Conservation (phyloP, 129 eudicot species). For the Pittosporum tobira region DNA sequence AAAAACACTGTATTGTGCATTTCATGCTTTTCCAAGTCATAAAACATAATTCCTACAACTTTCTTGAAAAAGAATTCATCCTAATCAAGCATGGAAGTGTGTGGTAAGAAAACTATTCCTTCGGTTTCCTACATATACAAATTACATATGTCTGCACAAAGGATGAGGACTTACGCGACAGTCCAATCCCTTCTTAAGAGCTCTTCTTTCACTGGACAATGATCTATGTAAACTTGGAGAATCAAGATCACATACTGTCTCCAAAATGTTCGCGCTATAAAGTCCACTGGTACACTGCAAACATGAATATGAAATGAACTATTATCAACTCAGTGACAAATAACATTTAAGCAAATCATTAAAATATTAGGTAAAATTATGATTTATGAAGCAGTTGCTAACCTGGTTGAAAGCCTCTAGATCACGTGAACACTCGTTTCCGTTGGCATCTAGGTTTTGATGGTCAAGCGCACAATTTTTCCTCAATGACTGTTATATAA, state of each 20-base stretch:
- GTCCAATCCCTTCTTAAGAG: not conserved
- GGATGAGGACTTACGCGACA: conserved; percentile 31
- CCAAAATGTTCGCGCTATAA: conserved; percentile 16
- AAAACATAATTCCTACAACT: no score
- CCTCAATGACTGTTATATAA: conserved; percentile 24
- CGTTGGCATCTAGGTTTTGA: conserved; percentile 14
- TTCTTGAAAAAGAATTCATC: no score
- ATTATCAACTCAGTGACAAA: not conserved
- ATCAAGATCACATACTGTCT: conserved; percentile 19
- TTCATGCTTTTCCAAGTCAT: no score
- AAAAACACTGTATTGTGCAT: no score
- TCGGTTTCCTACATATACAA: no score
- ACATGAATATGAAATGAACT: not conserved
- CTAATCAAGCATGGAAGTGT: no score
- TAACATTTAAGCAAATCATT: not conserved
- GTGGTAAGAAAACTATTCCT: no score
- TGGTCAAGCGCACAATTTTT: conserved; percentile 34
- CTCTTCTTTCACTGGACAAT: not conserved
- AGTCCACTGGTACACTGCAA: conserved; percentile 32
- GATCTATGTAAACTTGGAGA: conserved; percentile 5
- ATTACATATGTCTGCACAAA: no score
- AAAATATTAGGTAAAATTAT: not conserved
- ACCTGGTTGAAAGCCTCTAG: conserved; percentile 30
- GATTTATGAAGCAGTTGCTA: not conserved
- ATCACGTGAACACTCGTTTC: conserved; percentile 17